These are phyloP conservation scores for Carex parvula DNA, from an alignment of 176 grass and related monocot species.

Conservation along the genomic window DNA sequence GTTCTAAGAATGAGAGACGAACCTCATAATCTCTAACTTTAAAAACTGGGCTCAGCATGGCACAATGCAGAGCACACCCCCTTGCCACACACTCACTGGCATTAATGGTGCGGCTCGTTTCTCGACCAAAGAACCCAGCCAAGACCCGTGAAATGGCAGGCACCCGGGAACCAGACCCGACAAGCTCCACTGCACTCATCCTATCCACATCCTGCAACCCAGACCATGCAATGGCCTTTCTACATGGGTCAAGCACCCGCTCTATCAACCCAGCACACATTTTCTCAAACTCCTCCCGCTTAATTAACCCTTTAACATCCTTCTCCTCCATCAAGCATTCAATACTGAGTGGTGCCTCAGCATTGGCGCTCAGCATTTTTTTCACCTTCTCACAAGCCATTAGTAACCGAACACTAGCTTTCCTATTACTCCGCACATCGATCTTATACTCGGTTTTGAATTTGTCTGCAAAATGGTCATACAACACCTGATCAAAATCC, in stretches of 20 bases:
- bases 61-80: conserved; percentile 86
- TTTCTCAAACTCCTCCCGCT: conserved; percentile 82
- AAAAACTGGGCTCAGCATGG: conserved; percentile 90
- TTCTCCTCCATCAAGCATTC: conserved; percentile 99
- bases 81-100: conserved; percentile 85
- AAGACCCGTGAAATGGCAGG: conserved; percentile 72
- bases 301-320: conserved; percentile 79
- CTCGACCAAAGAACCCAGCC: conserved; percentile 65
- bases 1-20: conserved; percentile 18
- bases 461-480: conserved; percentile 60
- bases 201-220: conserved; percentile 38
- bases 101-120: conserved; percentile 85
- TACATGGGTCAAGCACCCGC: conserved; percentile 68
- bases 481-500: conserved; percentile 87
- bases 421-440: conserved; percentile 47
- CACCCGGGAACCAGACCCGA: conserved; percentile 88
- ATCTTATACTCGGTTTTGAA: conserved; percentile 59
- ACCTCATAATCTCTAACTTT: conserved; percentile 94
- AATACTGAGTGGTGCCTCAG: conserved; percentile 63
- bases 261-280: conserved; percentile 48
- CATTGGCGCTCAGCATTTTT: conserved; percentile 80
- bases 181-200: conserved; percentile 77
- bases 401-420: conserved; percentile 72
- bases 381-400: conserved; percentile 86
- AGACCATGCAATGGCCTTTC: conserved; percentile 43